phyloP scores from a whole-genome alignment of 495 filamentous ascomycete genomes.

The Amniculicola lignicola region DNA sequence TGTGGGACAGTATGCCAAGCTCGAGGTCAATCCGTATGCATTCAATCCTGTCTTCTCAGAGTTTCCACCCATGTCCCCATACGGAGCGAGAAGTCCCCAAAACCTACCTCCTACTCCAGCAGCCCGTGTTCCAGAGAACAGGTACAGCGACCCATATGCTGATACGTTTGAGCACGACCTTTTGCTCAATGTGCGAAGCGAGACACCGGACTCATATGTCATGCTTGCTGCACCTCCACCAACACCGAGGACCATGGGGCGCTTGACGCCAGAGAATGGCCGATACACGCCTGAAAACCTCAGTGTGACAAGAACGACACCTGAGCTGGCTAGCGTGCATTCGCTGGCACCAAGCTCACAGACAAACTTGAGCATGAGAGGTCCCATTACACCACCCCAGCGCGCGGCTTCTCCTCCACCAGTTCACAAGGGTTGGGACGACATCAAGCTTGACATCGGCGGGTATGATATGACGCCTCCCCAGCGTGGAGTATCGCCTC shows the following conservation, averaged over 20 bases:
- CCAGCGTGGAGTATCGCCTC: neutral
- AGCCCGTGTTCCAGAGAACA: neutral
- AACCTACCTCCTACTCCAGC: neutral
- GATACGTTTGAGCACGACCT: conserved; percentile 19
- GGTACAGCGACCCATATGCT: conserved; percentile 9
- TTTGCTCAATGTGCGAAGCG: conserved; percentile 16
- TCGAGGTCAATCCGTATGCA: conserved; percentile 17
- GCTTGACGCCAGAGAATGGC: neutral
- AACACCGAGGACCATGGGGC: conserved; percentile 1
- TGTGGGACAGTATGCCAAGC: conserved; percentile 1
- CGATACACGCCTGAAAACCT: neutral
- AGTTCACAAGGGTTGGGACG: conserved; percentile 27
- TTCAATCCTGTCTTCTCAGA: conserved; percentile 7
- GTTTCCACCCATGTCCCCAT: conserved; percentile 27
- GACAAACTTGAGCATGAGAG: too few species aligned
- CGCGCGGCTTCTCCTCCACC: neutral
- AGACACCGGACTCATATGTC: conserved; percentile 22
- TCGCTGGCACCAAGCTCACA: neutral
- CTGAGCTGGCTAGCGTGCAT: neutral
- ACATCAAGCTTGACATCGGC: conserved; percentile 16
- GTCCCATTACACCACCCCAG: neutral
- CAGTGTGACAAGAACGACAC: neutral
- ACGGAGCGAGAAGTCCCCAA: neutral
- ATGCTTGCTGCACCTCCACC: conserved; percentile 20
- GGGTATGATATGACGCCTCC: neutral